Percentiles rank a stretch among this genome's conserved stretches.
Conservation (phyloP, 2,329 filamentous ascomycete species). For the Dothistroma pini region DNA sequence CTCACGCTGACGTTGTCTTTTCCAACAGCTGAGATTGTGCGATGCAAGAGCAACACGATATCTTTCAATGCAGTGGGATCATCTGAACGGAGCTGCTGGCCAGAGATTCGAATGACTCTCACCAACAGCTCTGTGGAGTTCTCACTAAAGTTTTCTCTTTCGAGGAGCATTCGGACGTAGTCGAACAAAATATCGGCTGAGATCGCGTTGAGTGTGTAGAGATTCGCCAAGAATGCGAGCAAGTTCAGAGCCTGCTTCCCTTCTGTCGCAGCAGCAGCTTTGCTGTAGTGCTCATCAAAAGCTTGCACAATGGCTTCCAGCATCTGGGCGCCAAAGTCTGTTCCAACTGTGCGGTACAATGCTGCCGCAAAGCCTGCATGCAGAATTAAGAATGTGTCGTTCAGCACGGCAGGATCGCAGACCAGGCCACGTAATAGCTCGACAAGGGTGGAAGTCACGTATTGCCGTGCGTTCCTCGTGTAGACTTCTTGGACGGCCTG, state of each 20-base stretch:
- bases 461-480: slow-evolving; percentile 75
- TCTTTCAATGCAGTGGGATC: slow-evolving; percentile 86
- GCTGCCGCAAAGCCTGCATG: slow-evolving; percentile 87
- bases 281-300: slow-evolving; percentile 55
- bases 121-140: slow-evolving; percentile 84
- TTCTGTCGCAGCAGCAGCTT: slow-evolving; percentile 33
- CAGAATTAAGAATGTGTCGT: slow-evolving; percentile 86
- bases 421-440: slow-evolving; percentile 76
- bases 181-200: slow-evolving; percentile 83
- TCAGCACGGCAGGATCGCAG: slow-evolving; percentile 70
- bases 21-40: slow-evolving; percentile 60
- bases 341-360: slow-evolving; percentile 80
- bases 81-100: slow-evolving; percentile 79
- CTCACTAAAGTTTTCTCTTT: slow-evolving; percentile 66
- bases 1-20: slow-evolving; percentile 73
- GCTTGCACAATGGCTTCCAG: slow-evolving; percentile 72
- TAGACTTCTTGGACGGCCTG: slow-evolving; percentile 81
- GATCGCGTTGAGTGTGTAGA: slow-evolving; percentile 90
- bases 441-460: slow-evolving; percentile 77
- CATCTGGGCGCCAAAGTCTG: slow-evolving; percentile 84
- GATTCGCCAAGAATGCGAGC: slow-evolving; percentile 74
- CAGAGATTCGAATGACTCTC: slow-evolving; percentile 74
- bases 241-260: slow-evolving; percentile 70
- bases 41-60: slow-evolving; percentile 75
- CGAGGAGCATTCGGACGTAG: slow-evolving; percentile 75